A percentile compares a stretch with the other conserved stretches of the same genome.
Evolutionary conservation across 148 eudicot species (phyloP).

Genomic region (Selenicereus undatus): DNA sequence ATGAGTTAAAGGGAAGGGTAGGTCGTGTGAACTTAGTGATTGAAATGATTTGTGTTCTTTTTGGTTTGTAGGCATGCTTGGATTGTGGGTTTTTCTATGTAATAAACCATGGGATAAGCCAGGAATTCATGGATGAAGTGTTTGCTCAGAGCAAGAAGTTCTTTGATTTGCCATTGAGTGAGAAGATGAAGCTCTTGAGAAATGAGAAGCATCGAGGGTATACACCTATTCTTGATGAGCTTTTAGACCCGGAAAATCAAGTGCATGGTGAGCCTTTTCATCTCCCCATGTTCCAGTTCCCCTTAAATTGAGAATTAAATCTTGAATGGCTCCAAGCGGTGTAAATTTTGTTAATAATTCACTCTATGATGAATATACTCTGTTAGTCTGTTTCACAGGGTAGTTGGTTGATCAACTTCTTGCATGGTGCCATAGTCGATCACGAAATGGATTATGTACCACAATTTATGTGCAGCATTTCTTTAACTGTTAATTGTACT

Average conservation of each 20-base stretch:
- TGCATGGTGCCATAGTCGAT: not conserved
- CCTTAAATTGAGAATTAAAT: not conserved
- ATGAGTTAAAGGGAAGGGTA: not conserved
- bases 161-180: constrained; percentile 65
- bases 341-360: not conserved
- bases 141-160: constrained; percentile 72
- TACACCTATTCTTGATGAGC: constrained; percentile 80
- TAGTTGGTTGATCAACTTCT: not conserved
- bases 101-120: constrained; percentile 83
- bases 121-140: constrained; percentile 83
- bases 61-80: constrained; percentile 71
- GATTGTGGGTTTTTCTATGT: constrained; percentile 93
- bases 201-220: constrained; percentile 85
- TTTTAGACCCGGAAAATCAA: constrained; percentile 77
- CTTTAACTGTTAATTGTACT: too few species aligned
- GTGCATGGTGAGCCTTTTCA: constrained; percentile 46
- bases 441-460: too few species aligned
- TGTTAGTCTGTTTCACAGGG: not conserved
- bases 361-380: not conserved
- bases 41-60: not conserved
- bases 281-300: not conserved
- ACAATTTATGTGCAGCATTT: too few species aligned
- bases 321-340: not conserved
- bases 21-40: not conserved
- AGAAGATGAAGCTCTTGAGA: constrained; percentile 79